These are phyloP conservation scores for Fusarium concolor DNA, from an alignment of 2,329 filamentous ascomycete species.

Conservation along the genomic window DNA sequence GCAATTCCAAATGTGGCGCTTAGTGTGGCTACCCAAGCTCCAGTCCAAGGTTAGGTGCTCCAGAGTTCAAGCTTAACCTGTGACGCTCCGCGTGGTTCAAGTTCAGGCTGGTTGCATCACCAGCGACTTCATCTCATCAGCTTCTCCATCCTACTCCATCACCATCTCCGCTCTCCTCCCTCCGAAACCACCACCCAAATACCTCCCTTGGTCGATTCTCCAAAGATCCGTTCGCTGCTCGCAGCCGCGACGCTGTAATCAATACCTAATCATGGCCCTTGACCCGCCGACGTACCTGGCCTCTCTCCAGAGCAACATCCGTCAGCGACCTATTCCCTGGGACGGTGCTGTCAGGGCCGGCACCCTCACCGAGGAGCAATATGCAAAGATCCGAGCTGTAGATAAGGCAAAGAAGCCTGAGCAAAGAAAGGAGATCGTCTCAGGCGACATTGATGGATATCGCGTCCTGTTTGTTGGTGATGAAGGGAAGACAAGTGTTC, in stretches of 20 bases:
- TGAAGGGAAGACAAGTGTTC: conserved; percentile 75
- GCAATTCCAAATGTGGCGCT: conserved; percentile 27
- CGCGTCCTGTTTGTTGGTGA: conserved; percentile 82
- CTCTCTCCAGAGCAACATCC: conserved; percentile 96
- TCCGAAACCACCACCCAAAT: conserved; percentile 11
- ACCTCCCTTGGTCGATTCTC: conserved; percentile 21
- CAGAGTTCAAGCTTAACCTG: conserved; percentile 34
- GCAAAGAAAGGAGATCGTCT: conserved; percentile 84
- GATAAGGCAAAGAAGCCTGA: conserved; percentile 93
- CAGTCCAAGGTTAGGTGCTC: conserved; percentile 18
- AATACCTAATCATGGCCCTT: conserved; percentile 75
- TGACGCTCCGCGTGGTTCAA: conserved; percentile 44
- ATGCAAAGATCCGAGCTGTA: conserved; percentile 95
- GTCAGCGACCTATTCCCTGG: conserved; percentile 95
- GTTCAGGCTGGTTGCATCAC: conserved; percentile 47
- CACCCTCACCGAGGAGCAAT: conserved; percentile 92
- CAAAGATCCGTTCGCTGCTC: conserved; percentile 33
- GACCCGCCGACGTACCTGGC: conserved; percentile 87
- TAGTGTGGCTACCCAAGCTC: conserved; percentile 38
- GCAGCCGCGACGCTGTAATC: conserved; percentile 47
- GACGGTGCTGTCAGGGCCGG: conserved; percentile 94
- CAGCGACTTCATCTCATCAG: conserved; percentile 45
- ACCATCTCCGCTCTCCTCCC: conserved; percentile 13
- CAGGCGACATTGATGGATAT: conserved; percentile 84
- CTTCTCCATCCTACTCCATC: conserved; percentile 28